phyloP scores from a whole-genome alignment of 129 eudicot genomes.

The Saposhnikovia divaricata region DNA sequence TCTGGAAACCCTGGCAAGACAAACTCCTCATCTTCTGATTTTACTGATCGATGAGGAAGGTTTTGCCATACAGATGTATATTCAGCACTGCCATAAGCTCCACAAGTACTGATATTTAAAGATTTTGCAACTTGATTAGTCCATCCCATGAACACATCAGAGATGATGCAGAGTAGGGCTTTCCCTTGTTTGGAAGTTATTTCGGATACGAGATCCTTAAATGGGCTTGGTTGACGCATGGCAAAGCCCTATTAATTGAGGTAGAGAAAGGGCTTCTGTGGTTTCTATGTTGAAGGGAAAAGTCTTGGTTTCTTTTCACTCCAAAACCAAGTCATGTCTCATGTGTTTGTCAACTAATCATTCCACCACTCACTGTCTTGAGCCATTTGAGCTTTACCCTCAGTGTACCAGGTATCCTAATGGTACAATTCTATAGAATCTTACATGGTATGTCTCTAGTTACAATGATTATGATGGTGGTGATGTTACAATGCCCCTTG shows the following conservation, averaged over 20 bases:
- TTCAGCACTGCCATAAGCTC: slow-evolving; percentile 78
- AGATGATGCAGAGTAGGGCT: slow-evolving; percentile 46
- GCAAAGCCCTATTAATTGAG: slow-evolving; percentile 35
- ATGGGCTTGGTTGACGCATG: slow-evolving; percentile 35
- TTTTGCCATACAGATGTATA: slow-evolving; percentile 39
- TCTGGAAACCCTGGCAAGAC: slow-evolving; percentile 62
- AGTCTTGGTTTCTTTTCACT: no score
- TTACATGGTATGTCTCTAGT: no score
- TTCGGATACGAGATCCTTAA: slow-evolving; percentile 18
- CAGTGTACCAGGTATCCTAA: no score
- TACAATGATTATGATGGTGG: no score
- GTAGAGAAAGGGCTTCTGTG: slow-evolving; percentile 44
- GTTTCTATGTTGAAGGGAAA: slow-evolving; percentile 60
- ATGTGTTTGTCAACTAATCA: no score
- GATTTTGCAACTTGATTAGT: slow-evolving; percentile 45
- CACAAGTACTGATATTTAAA: slow-evolving; percentile 41
- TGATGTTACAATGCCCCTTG: no score
- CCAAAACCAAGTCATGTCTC: no score
- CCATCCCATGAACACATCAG: slow-evolving; percentile 69
- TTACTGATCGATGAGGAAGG: slow-evolving; percentile 37
- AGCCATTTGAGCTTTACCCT: no score
- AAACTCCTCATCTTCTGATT: slow-evolving; percentile 22
- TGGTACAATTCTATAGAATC: no score
- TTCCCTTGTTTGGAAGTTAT: slow-evolving; percentile 12
- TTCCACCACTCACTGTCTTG: no score